phyloP scores from a whole-genome alignment of 2,329 filamentous ascomycete genomes.

The Epichloe coenophiala region DNA sequence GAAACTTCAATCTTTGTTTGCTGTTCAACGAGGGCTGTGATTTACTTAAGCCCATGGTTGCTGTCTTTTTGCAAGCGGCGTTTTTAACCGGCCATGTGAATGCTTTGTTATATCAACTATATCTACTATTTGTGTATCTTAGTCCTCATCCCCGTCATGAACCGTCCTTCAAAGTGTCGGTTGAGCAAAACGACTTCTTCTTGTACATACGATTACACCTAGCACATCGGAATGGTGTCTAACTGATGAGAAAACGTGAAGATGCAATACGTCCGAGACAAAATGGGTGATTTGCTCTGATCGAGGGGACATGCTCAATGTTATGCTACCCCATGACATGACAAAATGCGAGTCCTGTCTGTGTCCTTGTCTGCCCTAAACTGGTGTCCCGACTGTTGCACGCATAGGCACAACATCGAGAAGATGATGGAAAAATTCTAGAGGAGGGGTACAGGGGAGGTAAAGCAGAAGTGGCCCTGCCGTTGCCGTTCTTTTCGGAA shows the following conservation, averaged over 20 bases:
- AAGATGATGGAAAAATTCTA: too few relatives aligned
- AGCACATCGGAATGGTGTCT: not conserved
- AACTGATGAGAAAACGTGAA: not conserved
- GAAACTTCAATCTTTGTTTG: not conserved
- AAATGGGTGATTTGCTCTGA: not conserved
- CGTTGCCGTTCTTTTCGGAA: too few relatives aligned
- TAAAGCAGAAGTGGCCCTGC: too few relatives aligned
- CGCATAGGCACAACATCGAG: too few relatives aligned
- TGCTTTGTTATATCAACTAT: not conserved
- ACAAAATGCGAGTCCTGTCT: too few relatives aligned
- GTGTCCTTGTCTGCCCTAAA: too few relatives aligned
- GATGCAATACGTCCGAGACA: not conserved
- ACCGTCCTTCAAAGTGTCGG: constrained; percentile 1
- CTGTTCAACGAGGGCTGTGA: not conserved
- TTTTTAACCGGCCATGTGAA: constrained; percentile 3
- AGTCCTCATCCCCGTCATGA: not conserved
- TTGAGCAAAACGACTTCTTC: not conserved
- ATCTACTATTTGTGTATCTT: not conserved
- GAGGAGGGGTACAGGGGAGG: too few relatives aligned
- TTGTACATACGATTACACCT: constrained; percentile 1
- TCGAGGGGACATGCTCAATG: not conserved
- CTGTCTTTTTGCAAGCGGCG: constrained; percentile 1
- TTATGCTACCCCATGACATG: too few relatives aligned
- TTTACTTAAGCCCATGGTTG: not conserved
- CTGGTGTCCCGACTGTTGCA: too few relatives aligned